phyloP scores from a whole-genome alignment of 1,139 yeast genomes.

The Debaryomyces fabryi region DNA sequence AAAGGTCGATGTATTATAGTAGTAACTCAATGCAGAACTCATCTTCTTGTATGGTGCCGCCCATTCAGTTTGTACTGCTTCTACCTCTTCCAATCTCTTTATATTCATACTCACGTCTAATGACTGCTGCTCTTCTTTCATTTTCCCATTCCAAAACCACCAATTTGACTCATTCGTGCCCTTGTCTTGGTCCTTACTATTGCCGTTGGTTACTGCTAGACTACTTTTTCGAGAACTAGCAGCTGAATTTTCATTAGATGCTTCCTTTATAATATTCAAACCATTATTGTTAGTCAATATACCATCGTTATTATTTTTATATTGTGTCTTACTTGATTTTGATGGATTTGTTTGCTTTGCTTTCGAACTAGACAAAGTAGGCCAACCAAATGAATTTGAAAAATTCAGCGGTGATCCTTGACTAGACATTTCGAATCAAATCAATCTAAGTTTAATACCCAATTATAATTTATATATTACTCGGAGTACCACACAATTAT shows the following conservation, averaged over 20 bases:
- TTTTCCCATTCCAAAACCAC: constrained; percentile 18
- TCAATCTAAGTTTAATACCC: not conserved
- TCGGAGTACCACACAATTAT: not conserved
- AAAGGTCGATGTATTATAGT: not conserved
- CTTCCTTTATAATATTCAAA: constrained; percentile 10
- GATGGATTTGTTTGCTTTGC: not conserved
- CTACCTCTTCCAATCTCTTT: not conserved
- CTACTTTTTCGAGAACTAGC: constrained; percentile 7
- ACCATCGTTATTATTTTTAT: not conserved
- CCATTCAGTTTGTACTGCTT: not conserved
- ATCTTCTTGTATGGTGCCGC: constrained; percentile 1
- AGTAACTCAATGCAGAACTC: constrained; percentile 3
- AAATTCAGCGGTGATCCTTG: constrained; percentile 1
- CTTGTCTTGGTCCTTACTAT: not conserved
- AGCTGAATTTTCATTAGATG: constrained; percentile 10
- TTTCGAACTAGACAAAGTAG: constrained; percentile 5
- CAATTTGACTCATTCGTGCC: not conserved
- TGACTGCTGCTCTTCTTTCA: not conserved
- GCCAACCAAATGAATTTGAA: constrained; percentile 8
- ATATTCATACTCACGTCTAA: not conserved
- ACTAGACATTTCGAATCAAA: constrained; percentile 5
- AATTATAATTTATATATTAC: not conserved
- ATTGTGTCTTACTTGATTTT: not conserved
- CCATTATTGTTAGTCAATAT: not conserved
- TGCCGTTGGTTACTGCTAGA: constrained; percentile 2